phyloP scores from a whole-genome alignment of 352 stramenopile genomes.

The Globisporangium lucens region DNA sequence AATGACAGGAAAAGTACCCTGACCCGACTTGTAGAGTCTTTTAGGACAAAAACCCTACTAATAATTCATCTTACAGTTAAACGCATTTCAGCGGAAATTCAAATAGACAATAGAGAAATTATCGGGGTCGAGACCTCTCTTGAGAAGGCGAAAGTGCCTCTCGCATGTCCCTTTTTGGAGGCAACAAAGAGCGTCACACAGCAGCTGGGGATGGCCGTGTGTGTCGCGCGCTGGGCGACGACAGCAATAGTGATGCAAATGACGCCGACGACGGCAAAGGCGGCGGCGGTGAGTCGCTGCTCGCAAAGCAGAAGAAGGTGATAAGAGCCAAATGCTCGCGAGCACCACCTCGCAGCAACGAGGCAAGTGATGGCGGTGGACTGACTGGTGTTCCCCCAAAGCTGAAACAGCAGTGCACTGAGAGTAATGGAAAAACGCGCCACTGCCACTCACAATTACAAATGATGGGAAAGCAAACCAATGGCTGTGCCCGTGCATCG shows the following conservation, averaged over 20 bases:
- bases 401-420: too few relatives aligned
- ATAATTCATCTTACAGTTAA: too few relatives aligned
- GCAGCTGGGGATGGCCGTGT: constrained; percentile 17
- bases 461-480: too few relatives aligned
- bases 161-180: not conserved
- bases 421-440: too few relatives aligned
- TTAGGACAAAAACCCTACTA: too few relatives aligned
- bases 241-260: constrained; percentile 32
- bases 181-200: constrained; percentile 11
- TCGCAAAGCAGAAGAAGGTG: constrained; percentile 53
- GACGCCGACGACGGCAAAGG: constrained; percentile 5
- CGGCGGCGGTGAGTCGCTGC: constrained; percentile 23
- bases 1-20: too few relatives aligned
- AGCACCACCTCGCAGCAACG: constrained; percentile 6
- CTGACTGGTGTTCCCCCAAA: too few relatives aligned
- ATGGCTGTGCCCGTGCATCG: not conserved
- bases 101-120: not conserved
- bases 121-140: not conserved
- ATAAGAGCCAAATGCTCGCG: constrained; percentile 32
- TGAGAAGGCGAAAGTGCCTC: not conserved
- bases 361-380: not conserved
- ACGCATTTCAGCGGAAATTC: not conserved
- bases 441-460: too few relatives aligned
- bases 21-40: too few relatives aligned
- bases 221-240: constrained; percentile 13